These are phyloP conservation scores for Aegilops longissima DNA, from an alignment of 176 grass and related monocot genomes.

Conservation along the genomic window DNA sequence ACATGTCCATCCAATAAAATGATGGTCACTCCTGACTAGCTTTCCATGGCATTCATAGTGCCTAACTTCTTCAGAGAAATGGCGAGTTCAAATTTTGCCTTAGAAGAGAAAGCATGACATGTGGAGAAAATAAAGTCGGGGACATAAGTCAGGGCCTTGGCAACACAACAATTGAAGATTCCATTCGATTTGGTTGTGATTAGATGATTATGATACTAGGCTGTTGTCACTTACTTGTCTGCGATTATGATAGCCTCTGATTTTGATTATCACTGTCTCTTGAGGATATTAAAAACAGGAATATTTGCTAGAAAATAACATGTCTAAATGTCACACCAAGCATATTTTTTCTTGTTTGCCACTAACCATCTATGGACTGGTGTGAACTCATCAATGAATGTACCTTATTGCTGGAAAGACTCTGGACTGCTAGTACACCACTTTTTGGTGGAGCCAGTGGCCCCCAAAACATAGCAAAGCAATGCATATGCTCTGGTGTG, in stretches of 20 bases:
- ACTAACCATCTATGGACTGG: slow-evolving; percentile 16
- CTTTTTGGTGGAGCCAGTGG: slow-evolving; percentile 94
- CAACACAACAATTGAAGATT: slow-evolving; percentile 14
- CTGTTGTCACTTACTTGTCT: not conserved
- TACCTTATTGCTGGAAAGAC: slow-evolving; percentile 70
- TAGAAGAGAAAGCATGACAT: slow-evolving; percentile 2
- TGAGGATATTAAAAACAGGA: not conserved
- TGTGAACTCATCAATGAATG: not conserved
- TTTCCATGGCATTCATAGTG: not conserved
- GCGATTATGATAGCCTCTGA: not conserved
- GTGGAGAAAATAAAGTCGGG: not conserved
- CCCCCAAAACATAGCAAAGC: slow-evolving; percentile 95
- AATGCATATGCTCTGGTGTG: slow-evolving; percentile 99
- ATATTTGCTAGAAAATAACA: not conserved
- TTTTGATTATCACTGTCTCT: slow-evolving; percentile 6
- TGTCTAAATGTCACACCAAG: not conserved
- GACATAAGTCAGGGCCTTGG: not conserved
- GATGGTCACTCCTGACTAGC: not conserved
- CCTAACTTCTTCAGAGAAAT: slow-evolving; percentile 13
- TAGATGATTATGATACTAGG: not conserved
- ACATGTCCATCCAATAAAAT: slow-evolving; percentile 10
- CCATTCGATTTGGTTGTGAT: not conserved
- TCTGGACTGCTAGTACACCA: slow-evolving; percentile 87
- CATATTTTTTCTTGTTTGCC: not conserved
- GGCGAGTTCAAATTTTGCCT: not conserved